These are phyloP conservation scores for Claviceps digitariae DNA, from an alignment of 2,329 filamentous ascomycete species.

Conservation along the genomic window DNA sequence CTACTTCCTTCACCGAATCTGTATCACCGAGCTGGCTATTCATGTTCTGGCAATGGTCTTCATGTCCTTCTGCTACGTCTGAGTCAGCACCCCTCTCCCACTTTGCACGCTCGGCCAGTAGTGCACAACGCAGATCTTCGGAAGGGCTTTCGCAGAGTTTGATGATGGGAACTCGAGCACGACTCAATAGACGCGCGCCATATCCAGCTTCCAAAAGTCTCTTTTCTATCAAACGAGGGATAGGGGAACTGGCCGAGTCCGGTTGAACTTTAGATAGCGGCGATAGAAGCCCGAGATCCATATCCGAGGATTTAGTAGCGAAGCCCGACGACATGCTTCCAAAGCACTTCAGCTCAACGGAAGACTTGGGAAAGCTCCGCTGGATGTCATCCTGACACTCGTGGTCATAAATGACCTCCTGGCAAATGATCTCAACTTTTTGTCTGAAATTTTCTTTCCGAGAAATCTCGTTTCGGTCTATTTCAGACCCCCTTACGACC, in stretches of 20 bases:
- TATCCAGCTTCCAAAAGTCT: slow-evolving; percentile 57
- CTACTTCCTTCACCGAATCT: background rate
- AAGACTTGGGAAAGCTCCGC: slow-evolving; percentile 34
- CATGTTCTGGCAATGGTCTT: slow-evolving; percentile 16
- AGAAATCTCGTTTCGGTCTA: slow-evolving; percentile 46
- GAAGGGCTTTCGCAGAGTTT: slow-evolving; percentile 68
- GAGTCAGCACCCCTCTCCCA: slow-evolving; percentile 50
- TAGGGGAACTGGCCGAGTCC: slow-evolving; percentile 41
- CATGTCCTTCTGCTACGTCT: slow-evolving; percentile 20
- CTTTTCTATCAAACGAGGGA: slow-evolving; percentile 65
- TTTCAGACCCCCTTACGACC: slow-evolving; percentile 43
- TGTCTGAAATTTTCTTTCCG: slow-evolving; percentile 60
- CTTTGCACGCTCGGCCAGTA: slow-evolving; percentile 51
- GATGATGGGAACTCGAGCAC: slow-evolving; percentile 74
- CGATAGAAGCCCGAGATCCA: slow-evolving; percentile 73
- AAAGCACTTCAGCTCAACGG: slow-evolving; percentile 62
- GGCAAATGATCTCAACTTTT: slow-evolving; percentile 51
- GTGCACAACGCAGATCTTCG: slow-evolving; percentile 41
- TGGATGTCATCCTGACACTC: slow-evolving; percentile 30
- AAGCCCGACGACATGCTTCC: slow-evolving; percentile 77
- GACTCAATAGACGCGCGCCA: slow-evolving; percentile 63
- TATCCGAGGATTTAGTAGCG: slow-evolving; percentile 75
- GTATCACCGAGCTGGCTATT: slow-evolving; percentile 9
- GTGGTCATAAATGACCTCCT: slow-evolving; percentile 39
- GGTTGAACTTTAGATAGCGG: slow-evolving; percentile 41